Base-by-base conservation (phyloP, 192 early-diverging fungal genomes). In the Thoreauomyces humboldtii region DNA sequence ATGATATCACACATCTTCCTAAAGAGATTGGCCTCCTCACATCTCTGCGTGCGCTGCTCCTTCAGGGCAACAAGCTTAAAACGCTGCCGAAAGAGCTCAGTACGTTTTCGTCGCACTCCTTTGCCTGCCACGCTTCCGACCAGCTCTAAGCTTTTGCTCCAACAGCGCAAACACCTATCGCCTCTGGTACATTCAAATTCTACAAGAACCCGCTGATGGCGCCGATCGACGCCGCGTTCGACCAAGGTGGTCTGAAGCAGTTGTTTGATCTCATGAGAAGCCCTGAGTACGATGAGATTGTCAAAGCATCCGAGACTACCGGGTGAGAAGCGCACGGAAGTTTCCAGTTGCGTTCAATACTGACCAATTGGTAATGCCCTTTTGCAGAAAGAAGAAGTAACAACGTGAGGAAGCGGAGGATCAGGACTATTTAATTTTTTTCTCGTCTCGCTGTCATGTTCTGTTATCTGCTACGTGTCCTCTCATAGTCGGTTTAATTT, bases 61-160 rank as follows among this genome's bases (percentile, higher is more conserved):
- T 78, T 1, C 61, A 66, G 44, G 70, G 68, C n/a, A 78, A 78
- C 67, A 70, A 74, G 28, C 62, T 78, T 58, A 69, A 64, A 27
- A 38, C 43, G 0, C 34, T 78, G 14, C 77, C 77, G 11, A 37
- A 22, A 28, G 50, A 55, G 34, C 31, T 69, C n/a, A 51, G 65
- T 55, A 72, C 6, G 37, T 24, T 36, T 28, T 17, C 15, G 6
- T n/a, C 48, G 28, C 51, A 21, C 9, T 29, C 36, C 11, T 3
- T 17, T 59, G 29, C 28, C 14, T 57, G 27, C 17, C 1, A 46
- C 12, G 17, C 14, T 32, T 17, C 22, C 24, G 9, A 0, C 37
- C 34, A 32, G 12, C 29, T 9, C 24, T 36, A 21, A n/a, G 37
- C 2, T 11, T 17, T 9, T 27, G 22, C 25, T 4, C n/a, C n/a